Conservation (phyloP, 23 red algal species). For the Cyanidioschyzon merolae region DNA sequence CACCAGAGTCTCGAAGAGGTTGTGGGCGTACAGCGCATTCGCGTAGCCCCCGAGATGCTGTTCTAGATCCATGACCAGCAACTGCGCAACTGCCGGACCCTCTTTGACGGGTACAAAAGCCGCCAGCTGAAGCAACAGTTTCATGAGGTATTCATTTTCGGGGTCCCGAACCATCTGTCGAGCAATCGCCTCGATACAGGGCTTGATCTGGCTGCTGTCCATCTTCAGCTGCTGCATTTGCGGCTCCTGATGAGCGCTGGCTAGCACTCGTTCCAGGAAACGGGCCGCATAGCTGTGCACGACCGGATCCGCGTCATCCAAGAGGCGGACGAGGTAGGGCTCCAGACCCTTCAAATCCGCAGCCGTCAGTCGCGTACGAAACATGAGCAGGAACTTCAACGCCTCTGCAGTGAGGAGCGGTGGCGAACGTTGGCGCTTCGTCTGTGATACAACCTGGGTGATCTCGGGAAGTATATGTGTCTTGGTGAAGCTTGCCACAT, state of each 20-base stretch:
- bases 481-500: conserved; percentile 61
- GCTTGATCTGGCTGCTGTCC: conserved; percentile 20
- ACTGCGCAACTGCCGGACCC: conserved; percentile 16
- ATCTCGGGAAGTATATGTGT: conserved; percentile 55
- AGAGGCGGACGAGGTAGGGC: conserved; percentile 32
- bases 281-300: conserved; percentile 80
- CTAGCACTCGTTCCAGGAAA: conserved; percentile 69
- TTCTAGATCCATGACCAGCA: conserved; percentile 34
- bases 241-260: conserved; percentile 17
- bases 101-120: conserved; percentile 30
- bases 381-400: conserved; percentile 78
- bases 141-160: conserved; percentile 67
- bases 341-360: conserved; percentile 21
- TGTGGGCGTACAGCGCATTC: conserved; percentile 82
- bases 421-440: conserved; percentile 17
- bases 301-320: conserved; percentile 36
- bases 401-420: conserved; percentile 79
- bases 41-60: conserved; percentile 44
- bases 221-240: neutral
- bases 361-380: conserved; percentile 69
- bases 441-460: conserved; percentile 19
- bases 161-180: conserved; percentile 1
- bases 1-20: conserved; percentile 76
- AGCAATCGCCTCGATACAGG: conserved; percentile 14
- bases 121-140: conserved; percentile 38